Conservation (phyloP, 208 protist genomes). For the Novymonas esmeraldas region DNA sequence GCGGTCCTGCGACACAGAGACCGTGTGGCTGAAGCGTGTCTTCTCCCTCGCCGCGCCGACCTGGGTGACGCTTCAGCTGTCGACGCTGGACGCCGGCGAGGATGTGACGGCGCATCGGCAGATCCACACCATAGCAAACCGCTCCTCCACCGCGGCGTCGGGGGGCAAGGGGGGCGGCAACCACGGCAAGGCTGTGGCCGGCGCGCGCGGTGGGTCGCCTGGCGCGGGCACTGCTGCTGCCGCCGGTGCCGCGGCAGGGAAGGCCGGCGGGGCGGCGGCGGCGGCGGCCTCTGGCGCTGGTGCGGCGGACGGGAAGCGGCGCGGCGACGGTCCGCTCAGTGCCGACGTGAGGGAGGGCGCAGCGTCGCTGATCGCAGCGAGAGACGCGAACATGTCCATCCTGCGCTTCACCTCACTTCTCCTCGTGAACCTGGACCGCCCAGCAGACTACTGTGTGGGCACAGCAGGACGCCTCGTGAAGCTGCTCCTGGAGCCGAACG, state of each 20-base stretch:
- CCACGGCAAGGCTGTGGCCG: slow-evolving; percentile 2
- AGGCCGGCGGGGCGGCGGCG: background rate
- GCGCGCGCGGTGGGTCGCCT: background rate
- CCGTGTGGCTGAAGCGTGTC: slow-evolving; percentile 83
- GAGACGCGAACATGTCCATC: slow-evolving; percentile 25
- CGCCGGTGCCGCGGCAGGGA: slow-evolving; percentile 7
- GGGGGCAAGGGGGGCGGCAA: slow-evolving; percentile 4
- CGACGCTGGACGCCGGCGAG: slow-evolving; percentile 50
- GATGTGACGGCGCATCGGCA: slow-evolving; percentile 52
- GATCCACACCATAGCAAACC: slow-evolving; percentile 16
- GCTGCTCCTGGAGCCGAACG: slow-evolving; percentile 63
- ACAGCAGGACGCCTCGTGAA: slow-evolving; percentile 54
- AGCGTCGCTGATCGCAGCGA: background rate
- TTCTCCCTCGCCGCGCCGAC: slow-evolving; percentile 64
- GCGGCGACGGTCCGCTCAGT: background rate
- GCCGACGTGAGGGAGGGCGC: background rate
- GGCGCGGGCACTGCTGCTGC: background rate
- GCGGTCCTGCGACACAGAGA: slow-evolving; percentile 41
- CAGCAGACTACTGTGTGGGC: slow-evolving; percentile 35
- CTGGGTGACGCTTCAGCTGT: slow-evolving; percentile 59
- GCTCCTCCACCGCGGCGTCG: background rate
- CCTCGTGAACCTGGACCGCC: slow-evolving; percentile 73
- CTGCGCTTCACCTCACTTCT: slow-evolving; percentile 53
- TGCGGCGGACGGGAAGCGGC: slow-evolving; percentile 6
- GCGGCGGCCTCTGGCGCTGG: background rate